A percentile compares a stretch with the other conserved stretches of the same genome.
These are phyloP conservation scores for Solanum pennellii DNA, from an alignment of 257 asterid genomes.

Conservation along the genomic window DNA sequence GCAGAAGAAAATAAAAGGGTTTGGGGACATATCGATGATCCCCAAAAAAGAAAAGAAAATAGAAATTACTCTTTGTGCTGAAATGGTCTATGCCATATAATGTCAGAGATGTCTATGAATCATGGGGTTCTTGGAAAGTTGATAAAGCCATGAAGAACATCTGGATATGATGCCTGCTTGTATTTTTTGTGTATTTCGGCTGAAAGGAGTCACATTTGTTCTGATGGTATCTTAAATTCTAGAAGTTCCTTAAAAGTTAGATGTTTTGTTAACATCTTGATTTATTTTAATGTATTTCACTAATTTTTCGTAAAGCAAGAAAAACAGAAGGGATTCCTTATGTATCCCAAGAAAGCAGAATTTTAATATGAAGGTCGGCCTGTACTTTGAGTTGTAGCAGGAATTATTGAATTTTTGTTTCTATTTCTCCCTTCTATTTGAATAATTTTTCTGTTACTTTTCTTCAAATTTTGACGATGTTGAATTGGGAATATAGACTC, in stretches of 20 bases:
- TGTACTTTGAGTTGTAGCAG: not conserved
- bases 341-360: not conserved
- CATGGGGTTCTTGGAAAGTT: not conserved
- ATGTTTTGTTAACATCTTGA: not conserved
- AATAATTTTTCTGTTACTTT: not conserved
- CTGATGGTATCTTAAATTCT: not conserved
- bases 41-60: not conserved
- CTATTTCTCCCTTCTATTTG: not conserved
- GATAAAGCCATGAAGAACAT: not conserved
- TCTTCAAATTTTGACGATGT: not conserved
- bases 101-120: not conserved
- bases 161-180: not conserved
- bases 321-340: not conserved
- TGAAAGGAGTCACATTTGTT: not conserved
- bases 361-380: not conserved
- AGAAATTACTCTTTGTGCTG: not conserved
- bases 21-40: not conserved
- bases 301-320: not conserved
- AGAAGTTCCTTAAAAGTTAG: not conserved
- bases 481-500: not conserved
- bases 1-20: not conserved
- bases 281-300: not conserved
- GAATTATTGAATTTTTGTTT: not conserved
- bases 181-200: not conserved
- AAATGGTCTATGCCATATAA: not conserved